Percentiles rank a stretch among this genome's conserved stretches.
These are phyloP conservation scores for Pleurotus citrinopileatus DNA, from an alignment of 768 basidiomycete genomes.

Conservation along the genomic window DNA sequence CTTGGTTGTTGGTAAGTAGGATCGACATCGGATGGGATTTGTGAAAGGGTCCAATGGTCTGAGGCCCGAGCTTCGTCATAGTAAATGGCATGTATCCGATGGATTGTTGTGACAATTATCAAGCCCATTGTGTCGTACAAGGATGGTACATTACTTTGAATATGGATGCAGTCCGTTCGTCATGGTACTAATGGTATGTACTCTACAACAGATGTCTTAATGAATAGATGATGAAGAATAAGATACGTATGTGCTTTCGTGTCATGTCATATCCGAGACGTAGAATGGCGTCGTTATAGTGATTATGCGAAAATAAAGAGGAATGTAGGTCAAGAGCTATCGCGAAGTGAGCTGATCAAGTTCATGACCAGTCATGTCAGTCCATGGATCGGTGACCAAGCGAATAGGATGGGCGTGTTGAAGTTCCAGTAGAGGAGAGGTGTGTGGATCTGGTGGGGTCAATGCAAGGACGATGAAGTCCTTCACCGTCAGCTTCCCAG, in stretches of 20 bases:
- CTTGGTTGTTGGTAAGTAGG: background rate
- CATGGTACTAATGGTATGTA: no score
- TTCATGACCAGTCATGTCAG: background rate
- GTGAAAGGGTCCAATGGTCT: no score
- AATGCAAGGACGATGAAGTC: conserved; percentile 56
- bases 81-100: no score
- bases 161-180: no score
- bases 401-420: conserved; percentile 51
- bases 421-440: conserved; percentile 31
- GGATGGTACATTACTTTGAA: no score
- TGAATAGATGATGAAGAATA: background rate
- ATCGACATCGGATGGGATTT: no score
- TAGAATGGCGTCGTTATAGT: background rate
- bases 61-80: no score
- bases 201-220: no score
- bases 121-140: no score
- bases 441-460: conserved; percentile 32
- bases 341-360: background rate
- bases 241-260: background rate
- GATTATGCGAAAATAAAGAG: background rate
- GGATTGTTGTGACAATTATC: no score
- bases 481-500: conserved; percentile 46
- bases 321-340: background rate
- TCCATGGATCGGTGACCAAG: conserved; percentile 57
- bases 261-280: background rate